A percentile compares a stretch with the other conserved stretches of the same genome.
phyloP scores from a whole-genome alignment of 495 filamentous ascomycete species.

The Aspergillus homomorphus region DNA sequence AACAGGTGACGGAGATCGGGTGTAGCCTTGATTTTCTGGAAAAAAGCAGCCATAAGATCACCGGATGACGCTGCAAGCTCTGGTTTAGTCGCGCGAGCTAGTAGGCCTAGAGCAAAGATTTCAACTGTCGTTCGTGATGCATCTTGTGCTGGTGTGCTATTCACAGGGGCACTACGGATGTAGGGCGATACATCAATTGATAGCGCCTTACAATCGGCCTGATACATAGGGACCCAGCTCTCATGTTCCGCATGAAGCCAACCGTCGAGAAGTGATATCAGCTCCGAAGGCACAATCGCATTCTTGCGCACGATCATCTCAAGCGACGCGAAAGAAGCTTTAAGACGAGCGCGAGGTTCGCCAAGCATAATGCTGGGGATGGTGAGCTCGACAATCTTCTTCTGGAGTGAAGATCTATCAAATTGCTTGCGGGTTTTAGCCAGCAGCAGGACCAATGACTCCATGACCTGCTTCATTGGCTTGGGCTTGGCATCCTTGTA shows the following conservation, averaged over 20 bases:
- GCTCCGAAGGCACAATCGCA: constrained; percentile 28
- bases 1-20: constrained; percentile 21
- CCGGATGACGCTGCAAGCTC: constrained; percentile 64
- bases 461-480: constrained; percentile 69
- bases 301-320: constrained; percentile 42
- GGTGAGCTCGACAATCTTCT: constrained; percentile 23
- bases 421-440: constrained; percentile 43
- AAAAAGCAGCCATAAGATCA: constrained; percentile 58
- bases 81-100: constrained; percentile 40
- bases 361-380: constrained; percentile 40
- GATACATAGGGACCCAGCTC: constrained; percentile 30
- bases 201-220: constrained; percentile 31
- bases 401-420: constrained; percentile 20
- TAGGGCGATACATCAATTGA: constrained; percentile 22
- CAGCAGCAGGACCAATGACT: constrained; percentile 53
- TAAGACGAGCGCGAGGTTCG: constrained; percentile 39
- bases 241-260: constrained; percentile 35
- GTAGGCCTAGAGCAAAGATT: constrained; percentile 36
- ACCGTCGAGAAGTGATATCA: constrained; percentile 28
- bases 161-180: constrained; percentile 8
- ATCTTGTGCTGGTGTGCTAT: constrained; percentile 9
- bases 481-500: constrained; percentile 72
- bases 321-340: constrained; percentile 40
- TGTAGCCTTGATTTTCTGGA: constrained; percentile 43
- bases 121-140: constrained; percentile 23